Percentiles rank a stretch among this genome's conserved stretches.
phyloP scores from a whole-genome alignment of 2,329 filamentous ascomycete species.

The Fusarium tupiense region DNA sequence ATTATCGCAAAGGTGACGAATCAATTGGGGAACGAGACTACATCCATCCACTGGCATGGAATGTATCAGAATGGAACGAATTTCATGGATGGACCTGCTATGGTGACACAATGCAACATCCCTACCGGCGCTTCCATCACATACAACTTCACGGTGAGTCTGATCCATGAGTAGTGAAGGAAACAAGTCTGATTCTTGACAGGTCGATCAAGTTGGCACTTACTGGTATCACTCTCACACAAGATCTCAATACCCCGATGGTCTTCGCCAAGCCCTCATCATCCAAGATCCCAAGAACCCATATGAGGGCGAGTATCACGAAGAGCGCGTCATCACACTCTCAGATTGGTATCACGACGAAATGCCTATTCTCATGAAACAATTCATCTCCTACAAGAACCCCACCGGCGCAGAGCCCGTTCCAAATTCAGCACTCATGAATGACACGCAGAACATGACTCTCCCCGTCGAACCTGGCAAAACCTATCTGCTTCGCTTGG shows the following conservation, averaged over 20 bases:
- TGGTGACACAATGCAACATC: not conserved
- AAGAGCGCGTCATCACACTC: not conserved
- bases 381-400: not conserved
- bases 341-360: not conserved
- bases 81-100: not conserved
- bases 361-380: not conserved
- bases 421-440: not conserved
- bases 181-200: accelerated
- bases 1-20: not conserved
- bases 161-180: accelerated
- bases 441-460: not conserved
- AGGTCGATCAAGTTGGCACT: not conserved
- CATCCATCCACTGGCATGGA: not conserved
- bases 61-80: not conserved
- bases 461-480: not conserved
- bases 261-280: not conserved
- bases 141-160: not conserved
- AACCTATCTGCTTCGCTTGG: not conserved
- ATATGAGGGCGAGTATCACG: not conserved
- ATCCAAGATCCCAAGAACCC: not conserved
- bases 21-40: not conserved
- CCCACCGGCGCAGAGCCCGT: not conserved
- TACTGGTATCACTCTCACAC: not conserved
- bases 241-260: not conserved
- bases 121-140: not conserved